Evolutionary conservation across 805 yeast genomes (phyloP), one percentile per base, ranked within the genome.

Genomic region (Metschnikowia chrysomelidarum): DNA sequence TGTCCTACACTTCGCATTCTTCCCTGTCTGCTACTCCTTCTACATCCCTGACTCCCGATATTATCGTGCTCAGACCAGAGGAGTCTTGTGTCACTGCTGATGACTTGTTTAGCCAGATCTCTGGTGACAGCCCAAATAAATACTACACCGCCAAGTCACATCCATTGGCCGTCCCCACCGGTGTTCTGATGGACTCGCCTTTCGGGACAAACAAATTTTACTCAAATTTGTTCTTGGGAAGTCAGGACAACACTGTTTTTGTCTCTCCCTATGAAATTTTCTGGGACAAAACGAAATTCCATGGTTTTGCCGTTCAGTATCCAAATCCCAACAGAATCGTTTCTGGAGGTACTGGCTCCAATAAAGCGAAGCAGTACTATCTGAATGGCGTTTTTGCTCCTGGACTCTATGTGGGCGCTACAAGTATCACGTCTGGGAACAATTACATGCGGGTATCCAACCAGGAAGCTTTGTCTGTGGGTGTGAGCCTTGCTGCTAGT

Each of bases 121-220:
- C 67, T 27, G 71, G 74, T 4, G 46, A 45, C 8, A 62, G 57
- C 16, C 81, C 81, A 4, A 47, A 67, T 6, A 37, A 64, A 1
- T 64, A 73, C 32, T 78, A 79, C 59, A 43, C 66, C 4, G 63
- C 72, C 34, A 67, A 66, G 24, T 64, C 56, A 3, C 64, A 75
- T 27, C 73, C 73, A 9, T 54, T 76, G 38, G 46, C 51, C 0
- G 53, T 78, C 24, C 78, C 82, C 13, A 46, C 46, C 3, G 76
- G 76, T 22, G 78, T 74, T 24, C 66, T 68, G 40, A 53, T 59
- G 32, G 72, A 59, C 21, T 47, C 44, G 9, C 73, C 71, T 9
- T 68, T 73, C 41, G 78, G 80, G 51, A 87, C 95, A 16, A 85
- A 86, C 66, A 85, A 83, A 60, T 86, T 85, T 57, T 83, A 75